phyloP scores from a whole-genome alignment of 352 stramenopile species.

The Phytophthora ohioensis region DNA sequence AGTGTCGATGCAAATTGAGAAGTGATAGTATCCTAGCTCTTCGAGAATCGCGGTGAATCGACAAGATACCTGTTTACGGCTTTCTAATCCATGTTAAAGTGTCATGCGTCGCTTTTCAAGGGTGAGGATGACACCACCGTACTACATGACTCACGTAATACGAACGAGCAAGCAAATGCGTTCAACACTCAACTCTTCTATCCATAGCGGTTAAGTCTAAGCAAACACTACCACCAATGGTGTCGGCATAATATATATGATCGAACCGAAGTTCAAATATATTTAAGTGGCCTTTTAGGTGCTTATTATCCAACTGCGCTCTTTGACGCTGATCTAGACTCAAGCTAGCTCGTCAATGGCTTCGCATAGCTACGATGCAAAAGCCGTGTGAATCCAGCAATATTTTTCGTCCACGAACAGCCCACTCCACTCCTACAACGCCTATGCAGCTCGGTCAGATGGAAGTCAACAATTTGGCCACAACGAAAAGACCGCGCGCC shows the following conservation, averaged over 20 bases:
- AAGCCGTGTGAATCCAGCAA: neutral
- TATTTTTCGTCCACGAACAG: neutral
- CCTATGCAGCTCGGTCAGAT: neutral
- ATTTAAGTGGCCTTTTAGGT: no score
- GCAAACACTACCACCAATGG: no score
- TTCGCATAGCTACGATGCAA: neutral
- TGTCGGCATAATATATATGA: no score
- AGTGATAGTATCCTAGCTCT: neutral
- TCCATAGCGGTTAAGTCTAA: no score
- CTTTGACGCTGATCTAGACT: no score
- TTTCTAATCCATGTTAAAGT: conserved; percentile 9
- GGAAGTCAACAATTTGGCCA: neutral
- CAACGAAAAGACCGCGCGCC: conserved; percentile 4
- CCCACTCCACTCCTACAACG: conserved; percentile 4
- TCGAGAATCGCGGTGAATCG: conserved; percentile 5
- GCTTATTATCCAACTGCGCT: no score
- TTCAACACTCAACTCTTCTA: no score
- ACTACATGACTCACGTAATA: neutral
- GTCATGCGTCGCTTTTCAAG: neutral
- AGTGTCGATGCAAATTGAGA: conserved; percentile 7
- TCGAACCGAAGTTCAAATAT: neutral
- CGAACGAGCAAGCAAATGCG: no score
- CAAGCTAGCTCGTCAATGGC: no score
- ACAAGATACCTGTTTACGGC: conserved; percentile 16
- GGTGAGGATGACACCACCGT: neutral